phyloP scores from a whole-genome alignment of 2,329 filamentous ascomycete species.

The Fusarium nisikadoi region DNA sequence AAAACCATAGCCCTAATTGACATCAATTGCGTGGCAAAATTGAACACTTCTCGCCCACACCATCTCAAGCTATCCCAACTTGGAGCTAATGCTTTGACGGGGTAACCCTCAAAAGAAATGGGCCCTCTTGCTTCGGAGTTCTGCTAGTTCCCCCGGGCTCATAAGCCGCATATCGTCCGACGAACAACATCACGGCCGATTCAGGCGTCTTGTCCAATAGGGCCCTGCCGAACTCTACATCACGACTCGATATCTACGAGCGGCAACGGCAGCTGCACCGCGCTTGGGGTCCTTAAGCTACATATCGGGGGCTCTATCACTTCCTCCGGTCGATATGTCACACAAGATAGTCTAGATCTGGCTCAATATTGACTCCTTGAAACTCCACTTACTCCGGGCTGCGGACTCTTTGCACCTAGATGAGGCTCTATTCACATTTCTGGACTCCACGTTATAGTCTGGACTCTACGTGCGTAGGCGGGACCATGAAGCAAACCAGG shows the following conservation, averaged over 20 bases:
- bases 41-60: conserved; percentile 11
- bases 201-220: conserved; percentile 27
- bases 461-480: conserved; percentile 6
- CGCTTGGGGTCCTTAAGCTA: conserved; percentile 6
- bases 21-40: conserved; percentile 17
- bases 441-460: conserved; percentile 4
- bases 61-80: conserved; percentile 16
- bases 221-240: conserved; percentile 7
- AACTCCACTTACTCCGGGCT: conserved; percentile 30
- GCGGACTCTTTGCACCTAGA: conserved; percentile 12
- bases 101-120: conserved; percentile 21
- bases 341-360: conserved; percentile 15
- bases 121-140: conserved; percentile 17
- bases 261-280: conserved; percentile 19
- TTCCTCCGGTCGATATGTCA: conserved; percentile 15
- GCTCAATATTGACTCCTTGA: conserved; percentile 3
- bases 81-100: conserved; percentile 25
- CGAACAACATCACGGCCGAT: conserved; percentile 6
- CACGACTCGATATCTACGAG: not conserved
- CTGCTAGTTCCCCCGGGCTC: conserved; percentile 22
- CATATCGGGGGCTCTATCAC: conserved; percentile 20
- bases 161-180: conserved; percentile 27
- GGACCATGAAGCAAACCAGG: not conserved
- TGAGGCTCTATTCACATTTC: conserved; percentile 17
- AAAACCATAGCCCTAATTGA: not conserved